Base-by-base conservation (phyloP, 2,329 filamentous ascomycete species). In the Chaetomiaceae sp. region DNA sequence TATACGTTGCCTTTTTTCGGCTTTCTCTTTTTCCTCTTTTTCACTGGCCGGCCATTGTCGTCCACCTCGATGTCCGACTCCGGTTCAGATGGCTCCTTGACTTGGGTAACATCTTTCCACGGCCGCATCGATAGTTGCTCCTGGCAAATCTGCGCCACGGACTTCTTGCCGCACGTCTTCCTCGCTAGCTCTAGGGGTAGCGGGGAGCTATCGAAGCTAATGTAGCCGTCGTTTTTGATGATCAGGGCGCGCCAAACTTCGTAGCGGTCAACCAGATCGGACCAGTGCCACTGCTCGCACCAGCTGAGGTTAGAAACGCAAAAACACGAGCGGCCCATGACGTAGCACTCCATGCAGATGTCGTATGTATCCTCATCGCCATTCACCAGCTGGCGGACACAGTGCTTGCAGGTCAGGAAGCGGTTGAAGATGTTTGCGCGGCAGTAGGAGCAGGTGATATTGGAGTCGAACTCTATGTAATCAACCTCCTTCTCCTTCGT, bases 291-390 rank as follows among this genome's bases (percentile, higher is more conserved):
- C 66, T 97, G 94, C 66, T 99, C 91, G 46, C 89, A 90, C 91
- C 92, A 99, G 56, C 81, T 83, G 10, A 96, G 79, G 10, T 84
- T 84, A 3, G 91, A 95, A 46, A 95, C 80, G 65, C 94, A 99
- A 3, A 81, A 82, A 66, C 94, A 99, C 41, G 91, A 96, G 47
- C 94, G 83, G 20, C 94, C 94, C 87, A 97, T 95, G n/a, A 85
- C 87, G 65, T 95, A 99, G 66, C 94, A 99, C 62, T 99, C 94
- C 88, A 99, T 91, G 65, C 94, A 99, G 20, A 99, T 79, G 67
- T 99, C 94, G 66, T 97, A 99, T 0, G 89, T 89, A 65, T 97
- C 89, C 51, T 90, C 86, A 14, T 79, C 82, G 29, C 84, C 87
- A 54, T 80, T 79, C 10, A 80, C 74, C 18, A 89, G 75, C 44